Percentiles rank a stretch among this genome's conserved stretches.
phyloP scores from a whole-genome alignment of 2,329 filamentous ascomycete genomes.

The Sclerotinia trifoliorum region DNA sequence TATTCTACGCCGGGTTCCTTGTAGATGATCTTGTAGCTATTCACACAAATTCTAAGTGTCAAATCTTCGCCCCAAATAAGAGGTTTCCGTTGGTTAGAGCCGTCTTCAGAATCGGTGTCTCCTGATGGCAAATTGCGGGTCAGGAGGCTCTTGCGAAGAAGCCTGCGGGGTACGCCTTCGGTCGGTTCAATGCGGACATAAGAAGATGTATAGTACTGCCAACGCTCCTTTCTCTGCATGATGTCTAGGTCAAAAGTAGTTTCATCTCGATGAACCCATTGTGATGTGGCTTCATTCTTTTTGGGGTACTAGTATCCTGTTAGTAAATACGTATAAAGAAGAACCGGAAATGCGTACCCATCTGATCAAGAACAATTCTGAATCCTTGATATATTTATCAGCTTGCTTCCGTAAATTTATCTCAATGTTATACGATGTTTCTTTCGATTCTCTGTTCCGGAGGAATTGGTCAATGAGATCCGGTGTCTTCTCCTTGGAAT shows the following conservation, averaged over 20 bases:
- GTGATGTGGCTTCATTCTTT: conserved; percentile 67
- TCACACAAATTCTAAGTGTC: conserved; percentile 71
- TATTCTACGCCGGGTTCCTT: conserved; percentile 68
- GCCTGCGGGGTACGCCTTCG: conserved; percentile 65
- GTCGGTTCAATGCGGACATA: conserved; percentile 88
- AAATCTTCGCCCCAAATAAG: conserved; percentile 66
- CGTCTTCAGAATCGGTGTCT: conserved; percentile 63
- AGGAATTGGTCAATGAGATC: conserved; percentile 89
- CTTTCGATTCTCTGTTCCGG: conserved; percentile 74
- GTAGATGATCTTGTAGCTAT: conserved; percentile 78
- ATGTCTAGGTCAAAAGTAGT: conserved; percentile 86
- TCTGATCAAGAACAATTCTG: conserved; percentile 84
- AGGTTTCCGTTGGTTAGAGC: conserved; percentile 56
- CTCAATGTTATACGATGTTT: conserved; percentile 86
- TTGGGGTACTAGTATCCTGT: conserved; percentile 57
- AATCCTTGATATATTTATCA: conserved; percentile 89
- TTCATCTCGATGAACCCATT: conserved; percentile 66
- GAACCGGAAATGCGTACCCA: conserved; percentile 65
- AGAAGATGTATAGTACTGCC: conserved; percentile 95
- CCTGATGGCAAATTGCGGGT: conserved; percentile 66
- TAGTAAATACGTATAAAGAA: conserved; percentile 21
- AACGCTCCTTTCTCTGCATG: conserved; percentile 76
- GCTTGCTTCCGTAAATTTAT: conserved; percentile 88
- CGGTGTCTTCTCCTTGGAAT: conserved; percentile 88
- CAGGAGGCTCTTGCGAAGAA: conserved; percentile 65